Percentiles rank a stretch among this genome's conserved stretches.
These are phyloP conservation scores for Yamadazyma scolyti DNA, from an alignment of 805 yeast species.

Conservation along the genomic window DNA sequence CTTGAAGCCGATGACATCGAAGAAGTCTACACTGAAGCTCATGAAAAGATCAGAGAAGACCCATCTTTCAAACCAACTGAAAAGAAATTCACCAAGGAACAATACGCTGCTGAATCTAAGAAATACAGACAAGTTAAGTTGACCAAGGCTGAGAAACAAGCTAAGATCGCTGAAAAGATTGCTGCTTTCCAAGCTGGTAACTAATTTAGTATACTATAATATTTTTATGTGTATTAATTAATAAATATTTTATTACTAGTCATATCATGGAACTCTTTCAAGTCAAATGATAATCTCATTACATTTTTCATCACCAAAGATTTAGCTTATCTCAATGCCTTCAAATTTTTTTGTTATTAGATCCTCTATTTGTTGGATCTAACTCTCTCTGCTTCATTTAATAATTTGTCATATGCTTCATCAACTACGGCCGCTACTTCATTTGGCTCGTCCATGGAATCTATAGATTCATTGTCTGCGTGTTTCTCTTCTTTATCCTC, in stretches of 20 bases:
- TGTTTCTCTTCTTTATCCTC: neutral
- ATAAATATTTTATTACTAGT: neutral
- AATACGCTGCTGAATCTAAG: slow-evolving; percentile 95
- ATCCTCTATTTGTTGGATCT: slow-evolving; percentile 40
- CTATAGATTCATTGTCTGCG: slow-evolving; percentile 23
- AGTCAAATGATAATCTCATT: too few relatives aligned
- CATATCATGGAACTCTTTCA: neutral
- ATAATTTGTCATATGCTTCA: slow-evolving; percentile 67
- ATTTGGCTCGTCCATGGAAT: slow-evolving; percentile 15
- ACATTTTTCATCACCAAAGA: neutral
- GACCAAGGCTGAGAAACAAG: slow-evolving; percentile 88
- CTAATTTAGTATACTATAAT: slow-evolving; percentile 15
- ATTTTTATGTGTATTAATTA: slow-evolving; percentile 1
- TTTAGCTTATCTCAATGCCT: slow-evolving; percentile 8
- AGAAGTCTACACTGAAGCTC: slow-evolving; percentile 93
- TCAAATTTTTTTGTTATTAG: slow-evolving; percentile 8
- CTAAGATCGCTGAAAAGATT: slow-evolving; percentile 87
- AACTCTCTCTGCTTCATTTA: slow-evolving; percentile 64
- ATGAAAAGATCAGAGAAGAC: slow-evolving; percentile 93
- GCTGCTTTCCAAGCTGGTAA: slow-evolving; percentile 74
- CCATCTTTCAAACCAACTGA: slow-evolving; percentile 87
- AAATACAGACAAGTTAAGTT: slow-evolving; percentile 86
- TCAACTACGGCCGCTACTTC: slow-evolving; percentile 50
- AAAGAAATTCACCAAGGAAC: slow-evolving; percentile 94
- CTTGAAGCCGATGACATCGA: slow-evolving; percentile 95